phyloP scores from a whole-genome alignment of 306 rosid genomes.

The Quercus bicolor region DNA sequence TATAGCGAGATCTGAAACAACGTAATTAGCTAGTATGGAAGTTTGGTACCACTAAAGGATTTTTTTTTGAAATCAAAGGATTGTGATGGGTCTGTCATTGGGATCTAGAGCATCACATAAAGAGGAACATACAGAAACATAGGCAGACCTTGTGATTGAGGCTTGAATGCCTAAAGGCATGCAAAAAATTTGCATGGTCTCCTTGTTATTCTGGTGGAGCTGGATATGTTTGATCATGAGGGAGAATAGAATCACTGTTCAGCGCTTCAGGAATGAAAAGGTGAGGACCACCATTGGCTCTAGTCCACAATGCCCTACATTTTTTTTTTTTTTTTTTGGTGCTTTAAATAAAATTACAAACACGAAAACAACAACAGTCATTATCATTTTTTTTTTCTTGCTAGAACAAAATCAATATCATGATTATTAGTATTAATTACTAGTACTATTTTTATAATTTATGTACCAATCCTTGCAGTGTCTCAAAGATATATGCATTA shows the following conservation, averaged over 20 bases:
- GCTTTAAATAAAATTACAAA: background rate
- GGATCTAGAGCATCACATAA: slow-evolving; percentile 37
- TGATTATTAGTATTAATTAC: no score
- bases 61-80: slow-evolving; percentile 10
- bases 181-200: slow-evolving; percentile 1
- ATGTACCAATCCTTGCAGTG: no score
- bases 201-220: background rate
- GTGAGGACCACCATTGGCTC: background rate
- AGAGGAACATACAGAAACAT: slow-evolving; percentile 39
- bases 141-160: slow-evolving; percentile 3
- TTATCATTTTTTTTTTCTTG: no score
- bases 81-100: slow-evolving; percentile 18
- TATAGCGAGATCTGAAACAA: background rate
- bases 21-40: background rate
- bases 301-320: background rate
- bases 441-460: no score
- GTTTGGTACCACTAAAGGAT: slow-evolving; percentile 14
- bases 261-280: background rate
- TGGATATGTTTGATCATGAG: background rate
- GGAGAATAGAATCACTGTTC: background rate
- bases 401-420: no score
- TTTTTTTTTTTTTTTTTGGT: background rate
- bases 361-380: background rate
- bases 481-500: no score
- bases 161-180: slow-evolving; percentile 39